Evolutionary conservation across 768 basidiomycete species (phyloP).

Genomic region (Coprinopsis strossmayeri): DNA sequence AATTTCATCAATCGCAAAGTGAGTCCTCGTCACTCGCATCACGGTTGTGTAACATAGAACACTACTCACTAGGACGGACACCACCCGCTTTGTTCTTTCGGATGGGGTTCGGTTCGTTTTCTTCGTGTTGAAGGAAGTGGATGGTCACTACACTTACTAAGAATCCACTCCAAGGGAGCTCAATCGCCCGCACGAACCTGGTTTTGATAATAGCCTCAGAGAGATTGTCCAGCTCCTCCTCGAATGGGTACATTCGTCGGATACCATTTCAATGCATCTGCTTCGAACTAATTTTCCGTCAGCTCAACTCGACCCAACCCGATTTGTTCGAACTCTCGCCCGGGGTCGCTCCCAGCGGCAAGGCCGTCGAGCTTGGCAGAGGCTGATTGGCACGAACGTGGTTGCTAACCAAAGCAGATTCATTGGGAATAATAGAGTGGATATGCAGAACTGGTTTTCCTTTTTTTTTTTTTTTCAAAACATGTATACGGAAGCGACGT

Average conservation of each 20-base stretch:
- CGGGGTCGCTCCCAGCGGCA: no score
- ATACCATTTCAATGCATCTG: no score
- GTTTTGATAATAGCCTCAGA: background rate
- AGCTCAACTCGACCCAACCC: no score
- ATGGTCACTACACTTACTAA: background rate
- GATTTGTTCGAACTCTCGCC: no score
- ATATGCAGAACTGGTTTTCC: no score
- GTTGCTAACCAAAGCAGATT: no score
- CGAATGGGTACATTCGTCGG: conserved; percentile 8
- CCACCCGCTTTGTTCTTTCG: conserved; percentile 3
- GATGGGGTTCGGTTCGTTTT: background rate
- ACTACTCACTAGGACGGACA: background rate
- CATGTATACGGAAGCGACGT: no score
- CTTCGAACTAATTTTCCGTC: no score
- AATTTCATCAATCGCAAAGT: conserved; percentile 5
- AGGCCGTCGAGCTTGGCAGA: no score
- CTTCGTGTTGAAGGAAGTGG: background rate
- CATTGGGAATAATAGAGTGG: no score
- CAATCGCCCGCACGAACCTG: background rate
- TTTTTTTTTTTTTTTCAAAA: no score
- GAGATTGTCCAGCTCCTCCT: conserved; percentile 3
- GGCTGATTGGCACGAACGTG: no score
- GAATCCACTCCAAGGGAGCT: background rate
- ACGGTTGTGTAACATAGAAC: background rate
- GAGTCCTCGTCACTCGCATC: background rate